Conservation (phyloP, 257 asterid species). For the Galeopsis tetrahit region DNA sequence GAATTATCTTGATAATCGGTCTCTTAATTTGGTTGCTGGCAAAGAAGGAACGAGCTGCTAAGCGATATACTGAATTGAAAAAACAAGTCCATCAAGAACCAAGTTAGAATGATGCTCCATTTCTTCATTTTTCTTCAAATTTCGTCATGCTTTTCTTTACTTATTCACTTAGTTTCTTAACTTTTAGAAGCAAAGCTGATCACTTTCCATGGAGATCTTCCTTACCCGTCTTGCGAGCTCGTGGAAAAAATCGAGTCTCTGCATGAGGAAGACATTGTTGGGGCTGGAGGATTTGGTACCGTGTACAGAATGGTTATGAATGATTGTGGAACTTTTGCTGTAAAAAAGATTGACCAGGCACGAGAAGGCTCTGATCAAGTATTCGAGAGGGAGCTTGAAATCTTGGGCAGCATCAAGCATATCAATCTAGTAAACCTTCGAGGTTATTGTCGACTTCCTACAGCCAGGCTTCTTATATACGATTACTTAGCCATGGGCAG, state of each 20-base stretch:
- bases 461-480: slow-evolving; percentile 87
- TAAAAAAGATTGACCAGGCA: slow-evolving; percentile 80
- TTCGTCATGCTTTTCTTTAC: neutral
- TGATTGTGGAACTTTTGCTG: slow-evolving; percentile 96
- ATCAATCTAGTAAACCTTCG: slow-evolving; percentile 88
- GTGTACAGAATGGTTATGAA: slow-evolving; percentile 98
- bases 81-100: slow-evolving; percentile 89
- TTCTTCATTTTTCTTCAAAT: neutral
- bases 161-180: neutral
- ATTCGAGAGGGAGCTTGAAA: slow-evolving; percentile 93
- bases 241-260: slow-evolving; percentile 94
- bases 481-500: slow-evolving; percentile 94
- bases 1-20: slow-evolving; percentile 60
- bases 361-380: slow-evolving; percentile 95
- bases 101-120: slow-evolving; percentile 45
- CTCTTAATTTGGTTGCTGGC: slow-evolving; percentile 72
- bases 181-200: slow-evolving; percentile 81
- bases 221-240: slow-evolving; percentile 94
- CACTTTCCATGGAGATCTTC: slow-evolving; percentile 98
- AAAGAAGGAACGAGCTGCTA: slow-evolving; percentile 85
- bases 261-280: slow-evolving; percentile 85
- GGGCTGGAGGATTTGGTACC: slow-evolving; percentile 99
- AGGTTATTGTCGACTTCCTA: slow-evolving; percentile 93
- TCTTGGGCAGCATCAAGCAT: slow-evolving; percentile 92
- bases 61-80: slow-evolving; percentile 84